A percentile compares a stretch with the other conserved stretches of the same genome.
phyloP scores from a whole-genome alignment of 805 yeast species.

The Candida easanensis region DNA sequence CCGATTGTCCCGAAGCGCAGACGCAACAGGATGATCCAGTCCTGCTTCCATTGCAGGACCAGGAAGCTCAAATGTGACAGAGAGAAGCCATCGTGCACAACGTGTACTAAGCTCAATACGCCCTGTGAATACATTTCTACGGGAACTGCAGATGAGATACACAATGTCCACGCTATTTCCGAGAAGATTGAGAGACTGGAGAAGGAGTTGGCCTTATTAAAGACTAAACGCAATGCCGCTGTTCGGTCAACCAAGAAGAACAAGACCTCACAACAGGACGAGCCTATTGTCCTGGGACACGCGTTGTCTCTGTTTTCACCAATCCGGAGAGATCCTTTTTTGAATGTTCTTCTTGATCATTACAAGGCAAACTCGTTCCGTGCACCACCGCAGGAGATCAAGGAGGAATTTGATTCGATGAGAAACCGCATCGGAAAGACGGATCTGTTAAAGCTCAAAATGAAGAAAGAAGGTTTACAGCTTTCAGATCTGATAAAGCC shows the following conservation, averaged over 20 bases:
- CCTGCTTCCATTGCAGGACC: slow-evolving; percentile 15
- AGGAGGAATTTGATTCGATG: slow-evolving; percentile 5
- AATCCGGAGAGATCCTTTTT: slow-evolving; percentile 6
- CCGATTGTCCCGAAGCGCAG: slow-evolving; percentile 12
- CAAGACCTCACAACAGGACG: slow-evolving; percentile 6
- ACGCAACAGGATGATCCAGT: slow-evolving; percentile 15
- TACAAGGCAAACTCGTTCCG: slow-evolving; percentile 2
- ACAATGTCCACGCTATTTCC: slow-evolving; percentile 10
- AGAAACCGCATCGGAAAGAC: slow-evolving; percentile 3
- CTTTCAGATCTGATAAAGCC: slow-evolving; percentile 3
- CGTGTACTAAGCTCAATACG: slow-evolving; percentile 6
- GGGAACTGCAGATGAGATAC: slow-evolving; percentile 6
- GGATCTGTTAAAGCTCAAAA: slow-evolving; percentile 3
- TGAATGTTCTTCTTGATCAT: slow-evolving; percentile 4
- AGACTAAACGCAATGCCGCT: slow-evolving; percentile 5
- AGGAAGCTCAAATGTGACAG: slow-evolving; percentile 12
- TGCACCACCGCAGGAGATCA: slow-evolving; percentile 3
- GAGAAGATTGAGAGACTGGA: slow-evolving; percentile 14
- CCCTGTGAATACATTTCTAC: slow-evolving; percentile 10
- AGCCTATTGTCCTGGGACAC: slow-evolving; percentile 7
- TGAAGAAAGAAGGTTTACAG: slow-evolving; percentile 1
- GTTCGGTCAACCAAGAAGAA: slow-evolving; percentile 3
- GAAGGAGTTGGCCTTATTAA: slow-evolving; percentile 11
- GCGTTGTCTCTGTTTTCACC: slow-evolving; percentile 12
- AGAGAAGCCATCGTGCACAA: slow-evolving; percentile 10